Conservation (phyloP, 176 grass and related monocot species). For the Saccharum spontaneum region DNA sequence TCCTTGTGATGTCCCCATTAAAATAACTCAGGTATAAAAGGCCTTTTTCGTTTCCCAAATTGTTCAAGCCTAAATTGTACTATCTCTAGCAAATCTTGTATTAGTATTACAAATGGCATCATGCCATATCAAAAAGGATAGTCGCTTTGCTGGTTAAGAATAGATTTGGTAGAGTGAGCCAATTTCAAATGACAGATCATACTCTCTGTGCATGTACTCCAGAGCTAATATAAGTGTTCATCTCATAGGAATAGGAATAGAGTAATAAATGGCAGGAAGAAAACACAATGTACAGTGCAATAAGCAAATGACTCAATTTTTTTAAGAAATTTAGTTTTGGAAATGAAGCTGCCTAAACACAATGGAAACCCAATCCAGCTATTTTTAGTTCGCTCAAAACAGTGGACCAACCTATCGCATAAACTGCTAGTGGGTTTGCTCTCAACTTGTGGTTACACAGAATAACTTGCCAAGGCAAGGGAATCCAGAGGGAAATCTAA, state of each 20-base stretch:
- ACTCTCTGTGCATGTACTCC: not conserved
- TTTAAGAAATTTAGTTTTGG: not conserved
- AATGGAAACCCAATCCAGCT: not conserved
- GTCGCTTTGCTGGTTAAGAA: slow-evolving; percentile 11
- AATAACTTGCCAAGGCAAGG: not conserved
- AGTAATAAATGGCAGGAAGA: not conserved
- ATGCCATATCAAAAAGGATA: not conserved
- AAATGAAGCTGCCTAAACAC: not conserved
- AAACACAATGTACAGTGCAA: not conserved
- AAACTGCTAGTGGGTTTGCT: not conserved
- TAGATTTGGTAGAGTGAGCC: not conserved
- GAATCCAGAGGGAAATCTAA: not conserved
- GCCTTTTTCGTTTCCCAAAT: not conserved
- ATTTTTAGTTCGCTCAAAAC: not conserved
- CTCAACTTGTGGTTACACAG: not conserved
- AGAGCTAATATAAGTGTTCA: not conserved
- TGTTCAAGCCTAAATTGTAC: slow-evolving; percentile 6
- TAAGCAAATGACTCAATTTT: not conserved
- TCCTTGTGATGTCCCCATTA: not conserved
- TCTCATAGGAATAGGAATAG: not conserved
- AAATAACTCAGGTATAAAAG: not conserved
- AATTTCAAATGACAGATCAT: slow-evolving; percentile 1
- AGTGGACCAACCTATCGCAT: not conserved
- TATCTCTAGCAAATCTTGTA: not conserved
- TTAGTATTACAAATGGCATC: not conserved